Evolutionary conservation across 768 basidiomycete genomes (phyloP).

Genomic region (Boletus vermiculosoides): DNA sequence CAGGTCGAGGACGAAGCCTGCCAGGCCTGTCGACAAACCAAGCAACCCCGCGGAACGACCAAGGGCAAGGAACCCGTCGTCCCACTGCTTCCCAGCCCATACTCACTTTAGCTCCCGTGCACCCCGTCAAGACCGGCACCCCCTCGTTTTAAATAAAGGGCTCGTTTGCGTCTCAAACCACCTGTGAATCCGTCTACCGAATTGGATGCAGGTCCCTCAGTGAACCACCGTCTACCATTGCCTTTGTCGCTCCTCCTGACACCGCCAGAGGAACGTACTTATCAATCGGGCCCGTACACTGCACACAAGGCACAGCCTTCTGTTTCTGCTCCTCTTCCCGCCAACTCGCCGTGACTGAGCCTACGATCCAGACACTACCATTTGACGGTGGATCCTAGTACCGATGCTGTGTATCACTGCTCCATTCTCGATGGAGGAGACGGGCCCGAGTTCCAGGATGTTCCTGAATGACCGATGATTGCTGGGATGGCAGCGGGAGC

Average conservation of each 20-base stretch:
- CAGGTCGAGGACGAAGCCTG: slow-evolving; percentile 47
- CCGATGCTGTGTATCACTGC: too few relatives aligned
- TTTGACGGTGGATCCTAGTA: too few relatives aligned
- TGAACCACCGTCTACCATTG: slow-evolving; percentile 25
- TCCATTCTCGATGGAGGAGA: slow-evolving; percentile 51
- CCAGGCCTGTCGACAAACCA: slow-evolving; percentile 37
- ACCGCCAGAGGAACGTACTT: slow-evolving; percentile 34
- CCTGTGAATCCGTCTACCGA: slow-evolving; percentile 34
- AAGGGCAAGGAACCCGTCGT: slow-evolving; percentile 40
- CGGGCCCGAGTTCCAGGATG: not conserved
- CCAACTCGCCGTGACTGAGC: slow-evolving; percentile 5
- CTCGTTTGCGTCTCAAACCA: slow-evolving; percentile 50
- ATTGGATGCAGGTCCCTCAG: slow-evolving; percentile 16
- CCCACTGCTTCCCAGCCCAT: slow-evolving; percentile 24
- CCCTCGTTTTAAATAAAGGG: slow-evolving; percentile 46
- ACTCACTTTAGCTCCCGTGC: slow-evolving; percentile 26
- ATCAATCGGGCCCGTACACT: slow-evolving; percentile 24
- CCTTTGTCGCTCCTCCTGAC: slow-evolving; percentile 36
- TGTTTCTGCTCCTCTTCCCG: slow-evolving; percentile 13
- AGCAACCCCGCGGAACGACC: slow-evolving; percentile 32
- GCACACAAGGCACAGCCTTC: slow-evolving; percentile 23
- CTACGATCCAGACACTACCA: too few relatives aligned
- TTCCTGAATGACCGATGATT: too few relatives aligned
- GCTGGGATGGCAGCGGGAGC: too few relatives aligned
- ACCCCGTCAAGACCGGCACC: slow-evolving; percentile 14